These are phyloP conservation scores for Vitis amurensis DNA, from an alignment of 164 flowering plant genomes.

Conservation along the genomic window DNA sequence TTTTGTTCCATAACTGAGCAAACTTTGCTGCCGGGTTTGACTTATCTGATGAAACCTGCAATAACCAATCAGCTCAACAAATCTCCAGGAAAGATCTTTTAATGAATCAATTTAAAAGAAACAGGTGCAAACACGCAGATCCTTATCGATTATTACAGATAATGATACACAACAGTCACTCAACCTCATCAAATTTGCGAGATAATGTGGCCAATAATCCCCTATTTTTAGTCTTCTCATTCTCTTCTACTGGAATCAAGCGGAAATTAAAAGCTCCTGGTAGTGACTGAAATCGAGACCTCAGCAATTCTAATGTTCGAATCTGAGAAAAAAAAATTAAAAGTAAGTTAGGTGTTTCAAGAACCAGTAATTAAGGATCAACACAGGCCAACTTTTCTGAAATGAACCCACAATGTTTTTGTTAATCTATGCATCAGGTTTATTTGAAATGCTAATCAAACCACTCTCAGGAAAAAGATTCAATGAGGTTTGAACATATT, in stretches of 20 bases:
- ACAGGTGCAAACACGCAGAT: too few species aligned
- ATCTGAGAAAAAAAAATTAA: conserved; percentile 45
- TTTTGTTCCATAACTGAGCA: conserved; percentile 89
- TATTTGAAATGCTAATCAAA: not conserved
- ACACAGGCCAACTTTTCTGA: not conserved
- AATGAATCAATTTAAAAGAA: not conserved
- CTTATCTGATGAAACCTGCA: conserved; percentile 46
- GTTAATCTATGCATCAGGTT: not conserved
- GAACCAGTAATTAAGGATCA: not conserved
- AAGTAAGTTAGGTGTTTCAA: not conserved
- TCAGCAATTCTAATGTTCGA: conserved; percentile 79
- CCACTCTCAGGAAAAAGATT: too few species aligned
- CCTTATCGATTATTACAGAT: not conserved
- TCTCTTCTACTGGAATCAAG: conserved; percentile 69
- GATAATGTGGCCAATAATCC: conserved; percentile 76
- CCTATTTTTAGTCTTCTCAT: conserved; percentile 50
- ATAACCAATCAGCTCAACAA: not conserved
- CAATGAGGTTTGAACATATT: too few species aligned
- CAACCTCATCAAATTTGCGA: conserved; percentile 61
- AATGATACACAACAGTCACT: not conserved
- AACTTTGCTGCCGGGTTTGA: conserved; percentile 71
- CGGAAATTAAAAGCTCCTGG: conserved; percentile 89
- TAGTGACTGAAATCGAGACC: conserved; percentile 75
- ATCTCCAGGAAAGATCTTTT: not conserved
- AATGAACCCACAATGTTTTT: not conserved